Evolutionary conservation across 2,329 filamentous ascomycete genomes (phyloP), one percentile per base, ranked within the genome.

Genomic region (Aureobasidium sp.): DNA sequence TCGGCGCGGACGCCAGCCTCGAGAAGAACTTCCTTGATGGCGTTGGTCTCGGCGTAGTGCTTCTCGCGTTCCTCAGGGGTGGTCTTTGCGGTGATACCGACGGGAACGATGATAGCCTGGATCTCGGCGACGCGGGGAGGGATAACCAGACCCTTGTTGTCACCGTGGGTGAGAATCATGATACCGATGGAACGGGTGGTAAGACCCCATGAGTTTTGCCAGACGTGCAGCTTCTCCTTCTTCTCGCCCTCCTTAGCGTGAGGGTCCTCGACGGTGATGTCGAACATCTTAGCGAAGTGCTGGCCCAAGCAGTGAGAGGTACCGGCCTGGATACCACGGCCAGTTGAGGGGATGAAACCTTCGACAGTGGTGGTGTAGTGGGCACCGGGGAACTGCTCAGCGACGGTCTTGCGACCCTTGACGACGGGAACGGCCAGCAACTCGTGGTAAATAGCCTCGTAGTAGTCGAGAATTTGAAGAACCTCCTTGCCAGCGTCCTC

Each of bases 201-300:
- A 64, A 99, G 84, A 77, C 94, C 94, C 94, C 94, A 99, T 15
- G 91, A 97, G 81, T 99, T 99, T 76, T 99, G 94, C 92, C 93
- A 97, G 62, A 97, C 92, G 72, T 93, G 80, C 62, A 97, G 79
- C 71, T 91, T 87, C 68, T 87, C 83, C 67, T 89, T 89, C 77
- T 90, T 88, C 75, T 94, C 85, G 53, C 84, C 86, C 32, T 73
- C 75, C 51, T 82, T 80, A 71, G 87, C 86, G 64, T 82, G 80
- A 27, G 94, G 94, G 72, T 99, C 92, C 76, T 99, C 93, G 34
- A 99, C 91, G 0, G 89, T 96, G 74, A 99, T 97, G 75, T 94
- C 89, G 74, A 97, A 99, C 92, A 99, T 99, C 79, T 95, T 97
- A 75, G 88, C 92, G 79, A 99, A 99, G 79, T 99, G 97, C 78